phyloP scores from a whole-genome alignment of 345 rosid species.

The Bretschneidera sinensis region DNA sequence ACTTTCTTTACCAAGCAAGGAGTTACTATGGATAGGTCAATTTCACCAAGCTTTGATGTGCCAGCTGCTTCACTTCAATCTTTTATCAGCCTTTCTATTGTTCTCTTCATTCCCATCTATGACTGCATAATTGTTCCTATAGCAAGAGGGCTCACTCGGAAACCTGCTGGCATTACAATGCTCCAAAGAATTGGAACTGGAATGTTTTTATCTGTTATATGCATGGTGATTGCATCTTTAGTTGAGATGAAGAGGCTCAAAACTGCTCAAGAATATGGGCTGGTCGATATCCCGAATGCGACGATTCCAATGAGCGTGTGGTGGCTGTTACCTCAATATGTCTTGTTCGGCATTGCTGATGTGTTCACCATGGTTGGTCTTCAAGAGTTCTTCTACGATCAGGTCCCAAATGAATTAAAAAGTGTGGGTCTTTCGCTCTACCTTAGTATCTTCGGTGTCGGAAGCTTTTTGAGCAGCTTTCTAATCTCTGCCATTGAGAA shows the following conservation, averaged over 20 bases:
- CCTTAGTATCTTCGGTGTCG: slow-evolving; percentile 58
- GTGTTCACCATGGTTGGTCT: slow-evolving; percentile 61
- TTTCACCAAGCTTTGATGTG: slow-evolving; percentile 25
- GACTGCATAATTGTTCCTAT: slow-evolving; percentile 49
- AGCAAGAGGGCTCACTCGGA: slow-evolving; percentile 36
- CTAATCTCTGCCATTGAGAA: slow-evolving; percentile 47
- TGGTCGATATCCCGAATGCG: slow-evolving; percentile 36
- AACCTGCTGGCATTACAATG: slow-evolving; percentile 57
- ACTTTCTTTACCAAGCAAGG: slow-evolving; percentile 71
- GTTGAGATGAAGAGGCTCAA: slow-evolving; percentile 48
- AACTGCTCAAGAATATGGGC: slow-evolving; percentile 37
- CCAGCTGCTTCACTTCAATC: slow-evolving; percentile 54
- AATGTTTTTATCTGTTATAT: slow-evolving; percentile 34
- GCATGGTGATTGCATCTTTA: slow-evolving; percentile 45
- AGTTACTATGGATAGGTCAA: slow-evolving; percentile 51
- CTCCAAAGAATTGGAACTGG: slow-evolving; percentile 70
- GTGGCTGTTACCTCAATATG: slow-evolving; percentile 66
- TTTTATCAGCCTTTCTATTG: slow-evolving; percentile 34
- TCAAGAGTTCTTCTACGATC: slow-evolving; percentile 68
- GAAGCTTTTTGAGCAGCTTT: slow-evolving; percentile 54
- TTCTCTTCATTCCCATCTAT: slow-evolving; percentile 42
- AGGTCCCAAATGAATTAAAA: slow-evolving; percentile 46
- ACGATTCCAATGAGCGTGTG: slow-evolving; percentile 58
- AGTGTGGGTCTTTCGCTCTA: slow-evolving; percentile 61
- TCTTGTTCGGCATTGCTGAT: slow-evolving; percentile 44